Conservation (phyloP, 345 rosid genomes). For the Populus nigra region DNA sequence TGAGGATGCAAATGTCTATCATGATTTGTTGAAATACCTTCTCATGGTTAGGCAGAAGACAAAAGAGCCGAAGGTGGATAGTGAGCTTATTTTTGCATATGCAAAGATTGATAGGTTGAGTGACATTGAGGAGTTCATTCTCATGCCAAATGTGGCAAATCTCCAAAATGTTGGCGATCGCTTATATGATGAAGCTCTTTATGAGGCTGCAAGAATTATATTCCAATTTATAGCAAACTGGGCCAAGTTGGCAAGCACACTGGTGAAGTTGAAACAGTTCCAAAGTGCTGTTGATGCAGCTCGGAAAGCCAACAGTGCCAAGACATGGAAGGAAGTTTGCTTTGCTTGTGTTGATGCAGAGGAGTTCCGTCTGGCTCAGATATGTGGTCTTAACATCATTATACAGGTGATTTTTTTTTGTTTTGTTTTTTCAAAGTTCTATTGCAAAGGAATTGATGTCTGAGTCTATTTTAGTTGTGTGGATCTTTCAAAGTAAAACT, state of each 20-base stretch:
- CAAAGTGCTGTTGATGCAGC: conserved; percentile 99
- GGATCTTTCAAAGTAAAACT: background rate
- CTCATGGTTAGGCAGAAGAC: conserved; percentile 96
- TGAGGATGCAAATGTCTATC: conserved; percentile 76
- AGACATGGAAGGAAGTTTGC: conserved; percentile 99
- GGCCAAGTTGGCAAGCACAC: conserved; percentile 94
- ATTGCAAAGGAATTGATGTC: background rate
- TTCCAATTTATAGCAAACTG: conserved; percentile 96
- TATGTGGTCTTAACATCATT: conserved; percentile 93
- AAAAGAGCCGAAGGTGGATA: conserved; percentile 90
- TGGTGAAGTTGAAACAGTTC: conserved; percentile 90
- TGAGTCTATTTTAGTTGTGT: background rate
- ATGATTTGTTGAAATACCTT: conserved; percentile 91
- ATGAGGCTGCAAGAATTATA: conserved; percentile 94
- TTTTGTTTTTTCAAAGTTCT: background rate
- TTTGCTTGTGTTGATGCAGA: conserved; percentile 99
- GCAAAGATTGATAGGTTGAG: conserved; percentile 89
- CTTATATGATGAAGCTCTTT: conserved; percentile 73
- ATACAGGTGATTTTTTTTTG: conserved; percentile 54
- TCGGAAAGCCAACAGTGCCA: conserved; percentile 96
- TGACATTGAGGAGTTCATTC: conserved; percentile 91
- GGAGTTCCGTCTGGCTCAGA: conserved; percentile 94
- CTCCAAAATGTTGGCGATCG: conserved; percentile 95
- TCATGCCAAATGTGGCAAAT: conserved; percentile 98
- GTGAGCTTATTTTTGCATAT: conserved; percentile 87